These are phyloP conservation scores for Corniculantispora saksenae DNA, from an alignment of 2,329 filamentous ascomycete species.

Conservation along the genomic window DNA sequence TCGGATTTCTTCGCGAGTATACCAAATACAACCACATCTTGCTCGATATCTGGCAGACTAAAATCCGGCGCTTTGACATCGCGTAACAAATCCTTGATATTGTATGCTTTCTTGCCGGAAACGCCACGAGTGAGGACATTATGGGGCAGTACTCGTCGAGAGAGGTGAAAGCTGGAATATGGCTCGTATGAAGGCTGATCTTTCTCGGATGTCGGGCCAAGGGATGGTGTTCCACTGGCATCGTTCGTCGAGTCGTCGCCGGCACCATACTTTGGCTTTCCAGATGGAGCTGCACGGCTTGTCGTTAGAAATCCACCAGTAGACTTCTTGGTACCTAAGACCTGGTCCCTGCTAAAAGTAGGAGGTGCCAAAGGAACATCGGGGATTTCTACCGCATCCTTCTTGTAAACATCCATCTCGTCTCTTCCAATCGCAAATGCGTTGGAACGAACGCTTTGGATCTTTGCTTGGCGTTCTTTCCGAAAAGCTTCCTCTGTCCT, in stretches of 20 bases:
- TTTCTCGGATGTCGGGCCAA: conserved; percentile 29
- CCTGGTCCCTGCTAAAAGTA: conserved; percentile 64
- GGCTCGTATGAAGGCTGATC: conserved; percentile 68
- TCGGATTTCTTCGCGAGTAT: conserved; percentile 87
- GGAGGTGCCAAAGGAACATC: conserved; percentile 49
- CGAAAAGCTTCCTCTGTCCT: conserved; percentile 56
- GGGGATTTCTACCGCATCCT: conserved; percentile 56
- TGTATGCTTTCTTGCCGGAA: conserved; percentile 73
- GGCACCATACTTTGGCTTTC: conserved; percentile 18
- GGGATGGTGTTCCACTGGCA: conserved; percentile 13
- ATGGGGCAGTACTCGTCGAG: conserved; percentile 80
- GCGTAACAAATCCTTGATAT: conserved; percentile 77
- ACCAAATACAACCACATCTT: conserved; percentile 86
- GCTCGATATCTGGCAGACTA: conserved; percentile 76
- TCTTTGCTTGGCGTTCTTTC: conserved; percentile 52
- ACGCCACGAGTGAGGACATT: conserved; percentile 76
- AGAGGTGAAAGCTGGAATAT: conserved; percentile 82
- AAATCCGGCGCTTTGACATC: conserved; percentile 82
- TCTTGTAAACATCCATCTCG: conserved; percentile 62
- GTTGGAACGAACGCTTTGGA: conserved; percentile 54
- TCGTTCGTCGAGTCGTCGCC: conserved; percentile 20
- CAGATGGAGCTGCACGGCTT: conserved; percentile 42
- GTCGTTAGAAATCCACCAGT: conserved; percentile 37
- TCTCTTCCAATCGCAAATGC: conserved; percentile 59
- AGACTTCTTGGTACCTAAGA: conserved; percentile 43